These are phyloP conservation scores for Arthrinium puccinioides DNA, from an alignment of 2,329 filamentous ascomycete genomes.

Conservation along the genomic window DNA sequence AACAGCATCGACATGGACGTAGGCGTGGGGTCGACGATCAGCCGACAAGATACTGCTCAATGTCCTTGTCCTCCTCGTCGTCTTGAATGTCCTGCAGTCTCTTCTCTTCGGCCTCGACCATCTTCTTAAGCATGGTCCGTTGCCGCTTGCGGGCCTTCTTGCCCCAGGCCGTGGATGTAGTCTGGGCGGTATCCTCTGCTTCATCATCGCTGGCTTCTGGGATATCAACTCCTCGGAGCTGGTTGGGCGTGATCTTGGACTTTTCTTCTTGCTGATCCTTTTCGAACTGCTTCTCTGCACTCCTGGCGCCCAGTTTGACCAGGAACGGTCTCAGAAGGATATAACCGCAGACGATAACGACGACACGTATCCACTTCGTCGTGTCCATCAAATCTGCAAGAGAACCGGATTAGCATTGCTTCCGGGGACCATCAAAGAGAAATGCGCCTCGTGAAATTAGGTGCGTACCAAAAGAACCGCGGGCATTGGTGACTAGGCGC, in stretches of 20 bases:
- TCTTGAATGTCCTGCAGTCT: conserved; percentile 46
- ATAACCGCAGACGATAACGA: conserved; percentile 68
- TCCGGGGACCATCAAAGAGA: too few species aligned
- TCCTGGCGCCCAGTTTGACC: conserved; percentile 56
- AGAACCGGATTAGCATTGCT: too few species aligned
- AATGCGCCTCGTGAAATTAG: too few species aligned
- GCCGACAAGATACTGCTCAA: conserved; percentile 57
- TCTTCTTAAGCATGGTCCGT: conserved; percentile 57
- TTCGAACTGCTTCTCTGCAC: conserved; percentile 58
- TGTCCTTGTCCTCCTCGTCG: conserved; percentile 67
- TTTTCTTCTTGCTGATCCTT: conserved; percentile 42
- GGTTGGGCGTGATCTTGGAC: conserved; percentile 54
- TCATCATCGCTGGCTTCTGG: conserved; percentile 46
- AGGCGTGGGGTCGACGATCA: neutral
- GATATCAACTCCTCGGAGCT: conserved; percentile 48
- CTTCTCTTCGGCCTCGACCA: conserved; percentile 58
- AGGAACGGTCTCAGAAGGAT: conserved; percentile 67
- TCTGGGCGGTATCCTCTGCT: conserved; percentile 40
- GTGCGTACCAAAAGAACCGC: conserved; percentile 29
- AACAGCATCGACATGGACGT: too few species aligned
- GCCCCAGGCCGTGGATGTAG: conserved; percentile 55
- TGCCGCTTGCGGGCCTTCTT: conserved; percentile 64
- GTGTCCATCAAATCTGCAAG: neutral
- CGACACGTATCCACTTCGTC: conserved; percentile 55
- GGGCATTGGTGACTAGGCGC: conserved; percentile 41